Evolutionary conservation across 106 monocot species (phyloP).

Genomic region (Dioscorea alata): DNA sequence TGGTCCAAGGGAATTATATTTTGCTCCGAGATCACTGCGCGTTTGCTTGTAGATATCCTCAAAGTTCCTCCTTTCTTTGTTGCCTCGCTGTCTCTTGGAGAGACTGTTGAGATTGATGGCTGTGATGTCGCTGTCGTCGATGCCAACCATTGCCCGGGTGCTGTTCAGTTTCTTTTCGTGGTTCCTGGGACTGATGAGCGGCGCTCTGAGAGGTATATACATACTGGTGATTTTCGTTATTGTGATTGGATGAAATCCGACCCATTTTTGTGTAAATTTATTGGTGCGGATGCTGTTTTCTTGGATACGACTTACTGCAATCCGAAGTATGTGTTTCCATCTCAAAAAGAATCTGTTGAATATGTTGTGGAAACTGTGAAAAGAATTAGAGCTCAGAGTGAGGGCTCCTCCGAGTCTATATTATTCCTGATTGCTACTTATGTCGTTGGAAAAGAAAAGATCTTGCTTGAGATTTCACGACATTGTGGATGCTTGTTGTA

Average conservation of each 20-base stretch:
- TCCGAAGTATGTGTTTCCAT: constrained; percentile 69
- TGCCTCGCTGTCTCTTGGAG: constrained; percentile 33
- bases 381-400: constrained; percentile 31
- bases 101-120: constrained; percentile 46
- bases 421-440: constrained; percentile 80
- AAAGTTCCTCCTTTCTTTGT: constrained; percentile 53
- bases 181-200: constrained; percentile 7
- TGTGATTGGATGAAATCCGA: constrained; percentile 61
- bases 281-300: constrained; percentile 81
- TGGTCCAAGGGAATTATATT: constrained; percentile 77
- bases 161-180: constrained; percentile 78
- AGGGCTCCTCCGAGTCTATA: constrained; percentile 22
- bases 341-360: constrained; percentile 74
- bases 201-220: constrained; percentile 51
- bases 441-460: constrained; percentile 86
- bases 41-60: constrained; percentile 49
- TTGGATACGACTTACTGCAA: constrained; percentile 94
- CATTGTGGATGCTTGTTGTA: constrained; percentile 50
- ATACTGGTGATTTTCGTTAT: constrained; percentile 89
- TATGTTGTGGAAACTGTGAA: constrained; percentile 54
- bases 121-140: constrained; percentile 60
- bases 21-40: constrained; percentile 71
- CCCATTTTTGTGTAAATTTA: constrained; percentile 35
- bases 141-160: constrained; percentile 95
- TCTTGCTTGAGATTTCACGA: constrained; percentile 82